Evolutionary conservation across 305 asterid species (phyloP).

Genomic region (Rubia balearica): DNA sequence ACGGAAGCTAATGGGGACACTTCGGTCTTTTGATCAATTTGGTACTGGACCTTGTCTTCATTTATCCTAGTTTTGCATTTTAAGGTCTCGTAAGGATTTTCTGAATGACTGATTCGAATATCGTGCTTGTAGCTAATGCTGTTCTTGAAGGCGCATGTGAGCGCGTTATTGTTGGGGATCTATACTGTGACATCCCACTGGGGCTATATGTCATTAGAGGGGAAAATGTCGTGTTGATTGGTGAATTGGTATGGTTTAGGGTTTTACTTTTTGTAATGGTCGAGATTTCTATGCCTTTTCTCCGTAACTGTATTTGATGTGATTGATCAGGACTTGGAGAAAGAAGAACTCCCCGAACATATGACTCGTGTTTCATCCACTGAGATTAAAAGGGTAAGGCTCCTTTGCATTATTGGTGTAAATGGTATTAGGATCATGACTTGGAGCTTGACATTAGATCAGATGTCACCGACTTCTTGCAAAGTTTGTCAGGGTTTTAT

Average conservation of each 20-base stretch:
- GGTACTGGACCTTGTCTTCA: constrained; percentile 31
- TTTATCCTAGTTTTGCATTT: not conserved
- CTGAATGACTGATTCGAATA: not conserved
- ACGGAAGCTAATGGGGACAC: constrained; percentile 78
- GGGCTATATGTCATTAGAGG: constrained; percentile 85
- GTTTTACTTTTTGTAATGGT: not conserved
- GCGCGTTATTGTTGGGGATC: constrained; percentile 77
- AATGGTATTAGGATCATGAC: not conserved
- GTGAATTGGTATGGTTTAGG: constrained; percentile 56
- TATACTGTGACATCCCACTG: constrained; percentile 72
- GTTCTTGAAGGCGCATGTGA: constrained; percentile 91
- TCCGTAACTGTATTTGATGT: not conserved
- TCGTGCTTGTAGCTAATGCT: constrained; percentile 49
- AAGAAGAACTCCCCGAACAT: constrained; percentile 82
- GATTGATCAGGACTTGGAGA: constrained; percentile 31
- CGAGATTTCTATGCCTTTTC: not conserved
- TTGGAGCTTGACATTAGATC: not conserved
- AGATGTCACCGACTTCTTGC: too few species aligned
- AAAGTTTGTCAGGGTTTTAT: too few species aligned
- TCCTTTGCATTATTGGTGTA: not conserved
- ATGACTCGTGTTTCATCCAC: constrained; percentile 70
- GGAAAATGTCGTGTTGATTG: constrained; percentile 81
- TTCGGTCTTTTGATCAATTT: constrained; percentile 96
- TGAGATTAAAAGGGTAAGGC: constrained; percentile 70
- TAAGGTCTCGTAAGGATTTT: not conserved